A percentile compares a stretch with the other conserved stretches of the same genome.
Evolutionary conservation across 257 asterid genomes (phyloP).

Genomic region (Nicotiana benthamiana): DNA sequence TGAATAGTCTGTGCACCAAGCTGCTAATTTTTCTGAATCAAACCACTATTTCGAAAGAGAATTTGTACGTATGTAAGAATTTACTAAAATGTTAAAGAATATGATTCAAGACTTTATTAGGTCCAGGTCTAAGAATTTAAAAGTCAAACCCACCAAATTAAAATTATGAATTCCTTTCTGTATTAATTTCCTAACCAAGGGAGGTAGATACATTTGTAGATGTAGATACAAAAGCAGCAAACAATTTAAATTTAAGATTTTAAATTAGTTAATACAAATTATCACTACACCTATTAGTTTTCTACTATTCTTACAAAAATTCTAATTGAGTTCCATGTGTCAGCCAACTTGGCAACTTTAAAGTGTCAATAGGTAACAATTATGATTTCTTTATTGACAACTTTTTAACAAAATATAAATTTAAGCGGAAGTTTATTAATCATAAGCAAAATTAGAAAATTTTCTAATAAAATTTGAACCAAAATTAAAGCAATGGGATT

Average conservation of each 20-base stretch:
- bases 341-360: neutral
- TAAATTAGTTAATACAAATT: neutral
- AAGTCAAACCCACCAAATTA: too few relatives aligned
- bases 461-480: neutral
- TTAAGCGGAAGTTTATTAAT: neutral
- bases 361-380: neutral
- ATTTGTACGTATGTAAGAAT: too few relatives aligned
- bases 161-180: too few relatives aligned
- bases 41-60: too few relatives aligned
- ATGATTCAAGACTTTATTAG: too few relatives aligned
- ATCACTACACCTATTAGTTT: too few relatives aligned
- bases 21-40: fast-evolving
- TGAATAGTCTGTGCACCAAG: fast-evolving
- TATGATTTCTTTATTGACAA: too few relatives aligned
- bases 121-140: too few relatives aligned
- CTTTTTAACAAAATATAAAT: neutral
- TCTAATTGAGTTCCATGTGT: neutral
- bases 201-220: neutral
- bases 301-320: too few relatives aligned
- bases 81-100: too few relatives aligned
- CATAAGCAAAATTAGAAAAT: neutral
- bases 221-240: neutral
- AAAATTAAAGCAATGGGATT: neutral
- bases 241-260: neutral
- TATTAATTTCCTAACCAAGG: neutral